These are phyloP conservation scores for Penicillium nordicum DNA, from an alignment of 2,329 filamentous ascomycete genomes.

Conservation along the genomic window DNA sequence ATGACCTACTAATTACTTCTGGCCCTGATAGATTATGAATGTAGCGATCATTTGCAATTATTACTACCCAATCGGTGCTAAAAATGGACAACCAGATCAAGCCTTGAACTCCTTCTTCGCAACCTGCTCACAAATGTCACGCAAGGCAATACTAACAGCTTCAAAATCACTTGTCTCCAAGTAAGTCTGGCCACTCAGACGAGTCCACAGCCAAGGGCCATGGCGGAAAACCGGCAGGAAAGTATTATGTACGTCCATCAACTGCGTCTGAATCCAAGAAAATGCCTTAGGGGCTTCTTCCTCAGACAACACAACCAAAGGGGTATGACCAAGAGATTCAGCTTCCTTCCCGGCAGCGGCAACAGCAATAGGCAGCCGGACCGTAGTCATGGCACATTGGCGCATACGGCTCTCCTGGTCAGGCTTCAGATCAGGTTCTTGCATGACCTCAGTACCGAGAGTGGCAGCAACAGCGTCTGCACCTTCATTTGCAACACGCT, in stretches of 20 bases:
- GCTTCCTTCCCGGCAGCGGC: background rate
- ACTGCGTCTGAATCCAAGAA: constrained; percentile 56
- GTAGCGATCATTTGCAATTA: background rate
- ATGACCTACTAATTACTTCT: background rate
- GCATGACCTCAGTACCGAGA: constrained; percentile 68
- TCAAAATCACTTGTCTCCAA: constrained; percentile 76
- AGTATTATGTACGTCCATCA: constrained; percentile 63
- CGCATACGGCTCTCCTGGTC: constrained; percentile 46
- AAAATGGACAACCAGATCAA: background rate
- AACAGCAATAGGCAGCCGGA: constrained; percentile 64
- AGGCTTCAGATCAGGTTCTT: constrained; percentile 43
- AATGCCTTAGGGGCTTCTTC: constrained; percentile 44
- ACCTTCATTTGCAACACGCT: constrained; percentile 61
- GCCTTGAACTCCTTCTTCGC: constrained; percentile 40
- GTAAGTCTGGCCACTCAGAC: constrained; percentile 80
- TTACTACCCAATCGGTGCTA: background rate
- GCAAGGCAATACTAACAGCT: constrained; percentile 60
- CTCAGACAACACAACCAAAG: constrained; percentile 32
- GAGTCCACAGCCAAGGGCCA: constrained; percentile 61
- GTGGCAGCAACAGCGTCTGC: constrained; percentile 58
- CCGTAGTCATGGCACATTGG: constrained; percentile 68
- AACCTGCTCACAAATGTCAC: constrained; percentile 54
- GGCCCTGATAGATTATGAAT: background rate
- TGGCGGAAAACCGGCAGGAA: constrained; percentile 66
- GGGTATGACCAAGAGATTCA: background rate